A percentile compares a stretch with the other conserved stretches of the same genome.
phyloP scores from a whole-genome alignment of 176 grass and related monocot genomes.

The Ensete glaucum region DNA sequence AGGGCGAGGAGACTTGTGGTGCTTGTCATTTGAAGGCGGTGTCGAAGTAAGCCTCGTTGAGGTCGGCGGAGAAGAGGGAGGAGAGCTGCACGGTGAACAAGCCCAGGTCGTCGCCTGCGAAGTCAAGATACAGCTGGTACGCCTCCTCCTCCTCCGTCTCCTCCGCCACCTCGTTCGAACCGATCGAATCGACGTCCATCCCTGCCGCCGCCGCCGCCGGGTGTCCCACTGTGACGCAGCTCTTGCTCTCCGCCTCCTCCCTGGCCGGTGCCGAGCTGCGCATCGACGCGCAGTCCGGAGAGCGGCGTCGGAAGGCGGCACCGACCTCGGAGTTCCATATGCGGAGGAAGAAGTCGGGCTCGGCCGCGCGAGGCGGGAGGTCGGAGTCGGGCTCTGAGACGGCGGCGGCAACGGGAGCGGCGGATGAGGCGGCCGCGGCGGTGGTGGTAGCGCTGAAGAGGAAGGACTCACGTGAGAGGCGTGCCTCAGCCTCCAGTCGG shows the following conservation, averaged over 20 bases:
- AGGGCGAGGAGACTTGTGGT: neutral
- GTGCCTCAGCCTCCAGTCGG: conserved; percentile 78
- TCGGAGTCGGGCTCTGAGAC: conserved; percentile 24
- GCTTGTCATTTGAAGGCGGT: conserved; percentile 45
- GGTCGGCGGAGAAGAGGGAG: conserved; percentile 29
- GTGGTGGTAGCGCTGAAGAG: conserved; percentile 30
- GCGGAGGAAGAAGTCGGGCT: conserved; percentile 66
- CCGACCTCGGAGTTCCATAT: conserved; percentile 93
- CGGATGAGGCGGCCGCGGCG: too few relatives aligned
- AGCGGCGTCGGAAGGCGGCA: conserved; percentile 43
- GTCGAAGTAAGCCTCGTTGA: conserved; percentile 44
- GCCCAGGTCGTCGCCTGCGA: conserved; percentile 56
- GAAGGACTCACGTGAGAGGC: conserved; percentile 51
- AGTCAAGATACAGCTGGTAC: conserved; percentile 57
- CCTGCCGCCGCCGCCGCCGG: conserved; percentile 14
- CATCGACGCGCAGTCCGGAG: neutral
- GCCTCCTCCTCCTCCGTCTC: conserved; percentile 41
- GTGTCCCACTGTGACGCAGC: conserved; percentile 11
- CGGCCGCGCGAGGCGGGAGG: neutral
- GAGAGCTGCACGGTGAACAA: conserved; percentile 43
- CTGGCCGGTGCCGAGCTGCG: neutral
- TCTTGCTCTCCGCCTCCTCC: conserved; percentile 19
- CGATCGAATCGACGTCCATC: conserved; percentile 46
- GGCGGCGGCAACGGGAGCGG: conserved; percentile 17
- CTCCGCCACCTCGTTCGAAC: conserved; percentile 26